Evolutionary conservation across 2,329 filamentous ascomycete genomes (phyloP), one percentile per base, ranked within the genome.

Genomic region (Aspergillus nomiae): DNA sequence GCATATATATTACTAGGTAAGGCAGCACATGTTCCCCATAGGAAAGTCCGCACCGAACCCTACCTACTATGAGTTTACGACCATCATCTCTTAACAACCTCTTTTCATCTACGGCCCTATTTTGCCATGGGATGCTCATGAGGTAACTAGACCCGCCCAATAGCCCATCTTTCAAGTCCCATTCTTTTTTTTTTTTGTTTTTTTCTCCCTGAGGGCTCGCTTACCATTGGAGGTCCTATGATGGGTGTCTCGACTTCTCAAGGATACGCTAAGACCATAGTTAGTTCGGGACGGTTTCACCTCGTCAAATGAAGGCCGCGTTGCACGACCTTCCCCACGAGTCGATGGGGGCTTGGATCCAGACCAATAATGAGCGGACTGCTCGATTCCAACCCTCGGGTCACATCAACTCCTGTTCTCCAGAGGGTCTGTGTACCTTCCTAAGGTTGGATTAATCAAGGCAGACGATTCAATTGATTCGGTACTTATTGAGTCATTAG

Each of bases 301-400:
- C 14, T 56, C 11, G 58, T 34, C 58, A 51, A 43, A 54, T 54
- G 34, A 60, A 60, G 58, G 48, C 28, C 48, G 48, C 48, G 48
- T 51, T 51, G 28, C 28, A 51, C 48, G 3, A 51, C 48, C 28
- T 51, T 32, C 26, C 48, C 48, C 48, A 51, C 48, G 48, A 51
- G 48, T 32, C 11, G 16, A 30, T 7, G 45, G 45, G 26, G 28
- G 26, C 48, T 51, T 51, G 14, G 48, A 32, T 32, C 48, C n/a
- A 51, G 48, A 21, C 48, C 28, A 51, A 51, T 51, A 51, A 28
- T 30, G 46, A 30, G n/a, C 53, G 53, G 41, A 51, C 28, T 21
- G 12, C 21, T 51, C 48, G 48, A 51, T 51, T 4, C 48, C 3
- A 32, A 51, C 32, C 28, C 48, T 51, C 10, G 24, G 32, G 16